phyloP scores from a whole-genome alignment of 345 rosid species.

The Lepidium didymum region DNA sequence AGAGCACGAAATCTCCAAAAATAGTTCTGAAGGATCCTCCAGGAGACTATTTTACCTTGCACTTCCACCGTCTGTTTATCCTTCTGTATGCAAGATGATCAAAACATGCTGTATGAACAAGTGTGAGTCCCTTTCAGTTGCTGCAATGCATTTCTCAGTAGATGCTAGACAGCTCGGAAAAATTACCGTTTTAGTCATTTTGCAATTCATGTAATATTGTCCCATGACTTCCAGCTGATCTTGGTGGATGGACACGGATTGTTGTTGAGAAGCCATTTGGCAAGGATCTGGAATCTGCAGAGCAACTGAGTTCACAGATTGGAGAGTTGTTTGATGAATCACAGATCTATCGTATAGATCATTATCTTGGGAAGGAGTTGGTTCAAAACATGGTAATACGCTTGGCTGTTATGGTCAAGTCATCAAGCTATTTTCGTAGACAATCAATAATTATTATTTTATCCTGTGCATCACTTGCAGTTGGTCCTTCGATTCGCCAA shows the following conservation, averaged over 20 bases:
- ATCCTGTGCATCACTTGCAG: neutral
- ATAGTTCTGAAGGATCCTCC: slow-evolving; percentile 72
- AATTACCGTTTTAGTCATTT: neutral
- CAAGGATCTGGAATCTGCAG: slow-evolving; percentile 59
- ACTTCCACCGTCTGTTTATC: slow-evolving; percentile 97
- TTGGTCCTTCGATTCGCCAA: slow-evolving; percentile 95
- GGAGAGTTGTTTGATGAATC: slow-evolving; percentile 28
- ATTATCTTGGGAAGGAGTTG: slow-evolving; percentile 94
- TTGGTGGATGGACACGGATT: slow-evolving; percentile 99
- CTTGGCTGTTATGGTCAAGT: neutral
- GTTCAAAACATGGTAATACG: slow-evolving; percentile 63
- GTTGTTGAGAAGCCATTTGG: slow-evolving; percentile 99
- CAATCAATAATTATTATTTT: neutral
- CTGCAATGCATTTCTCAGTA: too few relatives aligned
- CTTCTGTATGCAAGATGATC: slow-evolving; percentile 93
- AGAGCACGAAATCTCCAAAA: slow-evolving; percentile 60
- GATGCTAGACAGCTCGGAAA: neutral
- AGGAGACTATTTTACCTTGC: slow-evolving; percentile 93
- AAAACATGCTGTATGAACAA: slow-evolving; percentile 77
- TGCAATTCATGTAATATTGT: neutral
- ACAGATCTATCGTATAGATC: slow-evolving; percentile 71
- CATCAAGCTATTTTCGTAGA: neutral
- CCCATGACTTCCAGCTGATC: slow-evolving; percentile 53
- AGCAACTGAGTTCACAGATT: slow-evolving; percentile 31
- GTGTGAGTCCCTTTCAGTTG: slow-evolving; percentile 46